phyloP scores from a whole-genome alignment of 257 asterid genomes.

The Capsicum rhomboideum region DNA sequence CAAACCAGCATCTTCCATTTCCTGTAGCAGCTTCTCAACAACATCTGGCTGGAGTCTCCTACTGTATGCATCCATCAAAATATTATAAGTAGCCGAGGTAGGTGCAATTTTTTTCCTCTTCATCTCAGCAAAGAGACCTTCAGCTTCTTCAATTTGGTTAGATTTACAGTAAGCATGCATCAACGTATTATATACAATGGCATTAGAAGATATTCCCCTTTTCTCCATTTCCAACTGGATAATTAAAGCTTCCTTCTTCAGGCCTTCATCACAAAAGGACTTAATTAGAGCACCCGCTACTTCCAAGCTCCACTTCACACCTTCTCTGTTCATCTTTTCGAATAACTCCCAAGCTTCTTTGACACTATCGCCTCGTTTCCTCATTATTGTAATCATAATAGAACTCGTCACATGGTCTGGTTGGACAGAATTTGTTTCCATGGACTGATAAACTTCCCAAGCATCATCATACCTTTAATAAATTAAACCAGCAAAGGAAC shows the following conservation, averaged over 20 bases:
- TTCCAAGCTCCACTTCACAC: conserved; percentile 80
- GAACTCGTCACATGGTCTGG: conserved; percentile 87
- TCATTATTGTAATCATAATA: conserved; percentile 72
- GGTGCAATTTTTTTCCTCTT: conserved; percentile 56
- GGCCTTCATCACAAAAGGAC: conserved; percentile 86
- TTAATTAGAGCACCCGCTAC: conserved; percentile 75
- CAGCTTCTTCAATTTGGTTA: conserved; percentile 77
- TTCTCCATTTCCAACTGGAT: conserved; percentile 82
- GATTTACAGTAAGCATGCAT: conserved; percentile 81
- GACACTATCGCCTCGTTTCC: conserved; percentile 66
- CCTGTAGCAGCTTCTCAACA: conserved; percentile 68
- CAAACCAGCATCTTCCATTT: conserved; percentile 63
- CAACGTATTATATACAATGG: conserved; percentile 62
- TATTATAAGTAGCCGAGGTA: conserved; percentile 66
- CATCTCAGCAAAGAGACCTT: conserved; percentile 89
- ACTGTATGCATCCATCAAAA: conserved; percentile 84
- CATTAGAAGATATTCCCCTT: conserved; percentile 69
- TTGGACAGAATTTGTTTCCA: conserved; percentile 51
- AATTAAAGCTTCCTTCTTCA: conserved; percentile 74
- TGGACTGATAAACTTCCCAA: conserved; percentile 53
- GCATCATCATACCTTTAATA: conserved; percentile 75
- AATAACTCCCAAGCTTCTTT: conserved; percentile 77
- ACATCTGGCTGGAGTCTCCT: conserved; percentile 77
- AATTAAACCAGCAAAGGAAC: background rate
- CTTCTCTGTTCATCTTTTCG: conserved; percentile 54